phyloP scores from a whole-genome alignment of 192 early-diverging fungal species.

The Geranomyces variabilis region DNA sequence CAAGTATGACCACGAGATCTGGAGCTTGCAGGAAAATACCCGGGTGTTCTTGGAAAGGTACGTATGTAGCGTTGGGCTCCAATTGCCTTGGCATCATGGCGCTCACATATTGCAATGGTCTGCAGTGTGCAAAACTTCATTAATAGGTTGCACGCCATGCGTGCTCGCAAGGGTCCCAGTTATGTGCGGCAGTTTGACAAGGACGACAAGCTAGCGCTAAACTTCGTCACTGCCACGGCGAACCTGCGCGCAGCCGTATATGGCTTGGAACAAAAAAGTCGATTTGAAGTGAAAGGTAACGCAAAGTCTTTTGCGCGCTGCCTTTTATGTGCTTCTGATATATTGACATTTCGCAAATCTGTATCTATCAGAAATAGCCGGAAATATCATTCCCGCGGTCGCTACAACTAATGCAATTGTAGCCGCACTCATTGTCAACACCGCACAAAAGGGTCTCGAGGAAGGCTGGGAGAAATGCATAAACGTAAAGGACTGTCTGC shows the following conservation, averaged over 20 bases:
- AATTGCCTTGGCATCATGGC: background rate
- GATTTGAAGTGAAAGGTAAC: constrained; percentile 88
- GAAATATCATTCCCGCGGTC: constrained; percentile 97
- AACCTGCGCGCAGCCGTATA: constrained; percentile 87
- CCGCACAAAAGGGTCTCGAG: constrained; percentile 75
- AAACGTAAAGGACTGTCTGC: too few relatives aligned
- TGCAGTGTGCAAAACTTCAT: too few relatives aligned
- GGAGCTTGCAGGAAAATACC: constrained; percentile 73
- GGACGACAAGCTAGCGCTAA: constrained; percentile 87
- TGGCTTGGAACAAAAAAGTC: constrained; percentile 75
- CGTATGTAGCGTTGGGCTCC: background rate
- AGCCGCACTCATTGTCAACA: constrained; percentile 90
- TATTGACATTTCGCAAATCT: background rate
- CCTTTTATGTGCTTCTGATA: background rate
- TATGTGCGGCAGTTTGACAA: constrained; percentile 84
- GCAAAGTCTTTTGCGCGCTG: too few relatives aligned
- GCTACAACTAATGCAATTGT: constrained; percentile 98
- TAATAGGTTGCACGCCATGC: background rate
- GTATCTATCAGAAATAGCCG: constrained; percentile 82
- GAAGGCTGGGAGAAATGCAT: constrained; percentile 53
- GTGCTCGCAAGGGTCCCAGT: constrained; percentile 50
- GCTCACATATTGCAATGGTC: background rate
- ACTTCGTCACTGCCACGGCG: constrained; percentile 92
- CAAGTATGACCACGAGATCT: constrained; percentile 67
- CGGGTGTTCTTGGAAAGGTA: constrained; percentile 75